Evolutionary conservation across 2,329 filamentous ascomycete species (phyloP).

Genomic region (Mycosphaerella arachidis): DNA sequence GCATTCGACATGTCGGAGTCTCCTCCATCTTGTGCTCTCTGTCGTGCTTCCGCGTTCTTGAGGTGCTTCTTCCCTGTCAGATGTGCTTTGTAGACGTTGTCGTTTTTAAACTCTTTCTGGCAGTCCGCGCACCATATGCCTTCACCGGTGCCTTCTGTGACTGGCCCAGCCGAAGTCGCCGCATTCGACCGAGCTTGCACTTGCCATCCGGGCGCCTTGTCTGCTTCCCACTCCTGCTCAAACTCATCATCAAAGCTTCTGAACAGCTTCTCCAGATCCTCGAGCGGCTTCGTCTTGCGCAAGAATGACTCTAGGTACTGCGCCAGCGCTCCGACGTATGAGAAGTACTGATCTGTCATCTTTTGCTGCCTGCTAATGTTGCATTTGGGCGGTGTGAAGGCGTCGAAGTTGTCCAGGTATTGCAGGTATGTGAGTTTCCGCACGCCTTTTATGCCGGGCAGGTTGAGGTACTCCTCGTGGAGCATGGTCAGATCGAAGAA

Average conservation of each 20-base stretch:
- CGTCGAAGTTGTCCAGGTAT: conserved; percentile 87
- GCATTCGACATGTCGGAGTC: conserved; percentile 22
- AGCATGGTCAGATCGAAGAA: conserved; percentile 82
- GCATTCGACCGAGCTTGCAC: conserved; percentile 42
- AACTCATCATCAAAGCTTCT: conserved; percentile 77
- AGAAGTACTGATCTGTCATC: conserved; percentile 86
- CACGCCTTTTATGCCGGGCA: conserved; percentile 68
- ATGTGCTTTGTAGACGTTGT: conserved; percentile 89
- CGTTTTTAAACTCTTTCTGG: conserved; percentile 90
- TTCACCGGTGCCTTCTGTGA: conserved; percentile 56
- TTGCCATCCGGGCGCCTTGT: conserved; percentile 73
- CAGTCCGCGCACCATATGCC: conserved; percentile 88
- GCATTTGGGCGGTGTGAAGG: conserved; percentile 69
- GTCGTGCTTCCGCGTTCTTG: conserved; percentile 67
- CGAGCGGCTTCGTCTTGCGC: conserved; percentile 74
- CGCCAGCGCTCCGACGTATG: conserved; percentile 75
- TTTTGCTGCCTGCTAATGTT: conserved; percentile 78
- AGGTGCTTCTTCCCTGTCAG: conserved; percentile 89
- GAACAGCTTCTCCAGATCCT: conserved; percentile 78
- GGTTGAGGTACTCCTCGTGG: conserved; percentile 86
- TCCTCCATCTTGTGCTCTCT: conserved; percentile 35
- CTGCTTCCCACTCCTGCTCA: conserved; percentile 72
- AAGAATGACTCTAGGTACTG: conserved; percentile 86
- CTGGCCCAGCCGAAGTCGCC: conserved; percentile 32
- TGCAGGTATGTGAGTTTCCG: conserved; percentile 77